Evolutionary conservation across 2,329 filamentous ascomycete genomes (phyloP), one percentile per base, ranked within the genome.

Genomic region (Lasiodiplodia gonubiensis): DNA sequence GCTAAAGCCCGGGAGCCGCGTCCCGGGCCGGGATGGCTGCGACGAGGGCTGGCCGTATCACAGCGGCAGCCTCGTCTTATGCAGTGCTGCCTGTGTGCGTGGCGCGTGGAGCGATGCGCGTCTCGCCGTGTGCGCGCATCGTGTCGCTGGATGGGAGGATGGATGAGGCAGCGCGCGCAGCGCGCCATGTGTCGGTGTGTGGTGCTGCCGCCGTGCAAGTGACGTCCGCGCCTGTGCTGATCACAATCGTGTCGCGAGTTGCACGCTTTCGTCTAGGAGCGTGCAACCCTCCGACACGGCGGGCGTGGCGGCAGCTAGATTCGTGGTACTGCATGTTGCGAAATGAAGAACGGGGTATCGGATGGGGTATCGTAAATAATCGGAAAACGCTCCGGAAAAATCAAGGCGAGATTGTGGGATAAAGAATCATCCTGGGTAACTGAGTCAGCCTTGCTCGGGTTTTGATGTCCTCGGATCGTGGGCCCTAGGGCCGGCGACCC

Each of bases 81-180:
- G 67, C 65, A 46, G 70, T 70, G 70, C 67, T 68, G 68, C 30
- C 33, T 53, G 42, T 67, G 66, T 68, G 67, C 57, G 61, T 67
- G 67, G 52, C 61, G 68, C 65, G 65, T 59, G 57, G 66, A 69
- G 55, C 35, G 21, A 30, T 59, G 54, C 46, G 54, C 55, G 48
- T 67, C 35, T 35, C 42, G 65, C 37, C 37, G 65, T 53, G 42
- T n/a, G 39, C 21, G 23, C 35, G 16, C 46, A 21, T 21, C 35
- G 52, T 39, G 18, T 57, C 53, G 52, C n/a, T 57, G 64, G 39
- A 35, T 49, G 42, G 53, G 16, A 46, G 6, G 35, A 30, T 63
- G 59, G 14, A 37, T 18, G 30, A 3, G 52, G 52, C 42, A 27
- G 11, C 48, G 39, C 48, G 39, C 57, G 25, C 53, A 63, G 59